These are phyloP conservation scores for Solanum neorickii DNA, from an alignment of 257 asterid species.

Conservation along the genomic window DNA sequence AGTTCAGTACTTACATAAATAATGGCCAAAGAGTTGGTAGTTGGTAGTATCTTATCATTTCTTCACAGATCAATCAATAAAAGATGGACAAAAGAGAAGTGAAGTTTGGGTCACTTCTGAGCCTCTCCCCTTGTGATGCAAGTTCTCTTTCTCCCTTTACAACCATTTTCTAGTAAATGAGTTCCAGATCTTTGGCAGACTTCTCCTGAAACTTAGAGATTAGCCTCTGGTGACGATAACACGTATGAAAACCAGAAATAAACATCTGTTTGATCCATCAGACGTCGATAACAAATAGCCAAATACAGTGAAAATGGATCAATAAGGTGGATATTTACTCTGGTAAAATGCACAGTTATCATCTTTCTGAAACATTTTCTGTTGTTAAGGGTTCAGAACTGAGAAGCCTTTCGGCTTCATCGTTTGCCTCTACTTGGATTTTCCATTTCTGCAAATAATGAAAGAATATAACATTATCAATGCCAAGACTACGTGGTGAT, in stretches of 20 bases:
- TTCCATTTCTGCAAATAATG: conserved; percentile 67
- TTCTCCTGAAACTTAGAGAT: neutral
- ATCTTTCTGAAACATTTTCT: conserved; percentile 46
- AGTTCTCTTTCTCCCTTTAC: neutral
- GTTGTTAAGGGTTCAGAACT: conserved; percentile 52
- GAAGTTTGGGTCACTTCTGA: neutral
- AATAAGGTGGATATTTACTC: neutral
- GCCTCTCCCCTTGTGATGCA: neutral
- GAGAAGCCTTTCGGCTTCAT: conserved; percentile 86
- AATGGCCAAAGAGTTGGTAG: neutral
- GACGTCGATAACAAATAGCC: neutral
- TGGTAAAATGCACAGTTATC: conserved; percentile 6
- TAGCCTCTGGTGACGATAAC: neutral
- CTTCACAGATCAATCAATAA: neutral
- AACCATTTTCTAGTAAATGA: neutral
- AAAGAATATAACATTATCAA: neutral
- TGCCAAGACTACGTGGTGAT: neutral
- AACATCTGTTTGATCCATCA: neutral
- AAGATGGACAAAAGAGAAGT: neutral
- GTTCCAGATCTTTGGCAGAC: neutral
- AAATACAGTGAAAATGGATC: neutral
- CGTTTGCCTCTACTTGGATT: conserved; percentile 87
- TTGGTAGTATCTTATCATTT: neutral
- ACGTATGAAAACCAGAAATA: neutral
- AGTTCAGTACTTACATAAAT: neutral